phyloP scores from a whole-genome alignment of 148 eudicot species.

The Rhododendron griersonianum region DNA sequence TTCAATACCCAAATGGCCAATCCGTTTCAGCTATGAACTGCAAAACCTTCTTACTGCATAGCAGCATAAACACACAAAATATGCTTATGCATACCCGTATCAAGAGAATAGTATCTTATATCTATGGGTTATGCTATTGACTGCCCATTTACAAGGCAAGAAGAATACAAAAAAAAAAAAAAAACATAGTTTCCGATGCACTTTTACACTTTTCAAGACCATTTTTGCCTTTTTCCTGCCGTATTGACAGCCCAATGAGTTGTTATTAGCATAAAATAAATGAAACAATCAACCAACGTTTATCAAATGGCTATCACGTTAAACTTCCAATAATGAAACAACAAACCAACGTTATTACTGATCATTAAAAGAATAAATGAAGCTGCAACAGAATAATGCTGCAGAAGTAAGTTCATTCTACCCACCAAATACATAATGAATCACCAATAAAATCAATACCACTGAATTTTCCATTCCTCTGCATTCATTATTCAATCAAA shows the following conservation, averaged over 20 bases:
- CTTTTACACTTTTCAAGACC: not conserved
- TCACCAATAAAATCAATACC: not conserved
- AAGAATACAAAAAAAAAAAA: too few species aligned
- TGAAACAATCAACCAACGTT: too few species aligned
- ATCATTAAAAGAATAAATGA: not conserved
- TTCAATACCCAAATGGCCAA: not conserved
- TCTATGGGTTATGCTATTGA: too few species aligned
- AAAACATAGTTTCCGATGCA: not conserved
- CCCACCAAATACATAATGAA: not conserved
- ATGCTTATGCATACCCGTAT: too few species aligned
- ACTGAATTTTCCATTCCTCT: not conserved
- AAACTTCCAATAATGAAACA: not conserved
- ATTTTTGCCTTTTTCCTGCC: not conserved
- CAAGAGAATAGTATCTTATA: too few species aligned
- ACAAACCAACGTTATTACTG: not conserved
- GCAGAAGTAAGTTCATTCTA: not conserved
- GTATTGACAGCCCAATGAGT: too few species aligned
- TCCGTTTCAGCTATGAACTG: not conserved
- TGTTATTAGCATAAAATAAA: too few species aligned
- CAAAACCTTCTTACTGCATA: not conserved
- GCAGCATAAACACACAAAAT: not conserved
- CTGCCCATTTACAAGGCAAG: too few species aligned
- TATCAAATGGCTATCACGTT: not conserved
- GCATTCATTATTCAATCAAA: conserved; percentile 1
- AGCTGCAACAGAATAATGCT: not conserved